phyloP scores from a whole-genome alignment of 805 yeast genomes.

The Lipomyces oligophaga region DNA sequence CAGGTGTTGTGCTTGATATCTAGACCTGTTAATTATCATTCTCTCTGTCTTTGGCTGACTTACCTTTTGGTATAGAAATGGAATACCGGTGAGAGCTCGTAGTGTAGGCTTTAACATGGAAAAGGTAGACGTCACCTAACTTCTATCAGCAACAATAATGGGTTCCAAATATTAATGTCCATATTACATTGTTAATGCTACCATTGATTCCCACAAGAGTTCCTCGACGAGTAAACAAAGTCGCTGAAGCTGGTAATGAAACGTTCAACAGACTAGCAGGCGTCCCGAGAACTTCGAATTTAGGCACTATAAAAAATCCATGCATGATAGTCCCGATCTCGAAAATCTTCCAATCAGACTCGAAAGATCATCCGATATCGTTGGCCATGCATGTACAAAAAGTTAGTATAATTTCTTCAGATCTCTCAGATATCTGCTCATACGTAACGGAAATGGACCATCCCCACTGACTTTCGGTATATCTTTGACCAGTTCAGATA shows the following conservation, averaged over 20 bases:
- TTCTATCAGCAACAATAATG: conserved; percentile 6
- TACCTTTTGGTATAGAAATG: conserved; percentile 37
- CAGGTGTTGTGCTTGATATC: conserved; percentile 35
- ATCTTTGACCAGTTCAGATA: conserved; percentile 25
- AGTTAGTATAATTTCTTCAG: too few relatives aligned
- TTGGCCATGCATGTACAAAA: too few relatives aligned
- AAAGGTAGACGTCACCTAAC: conserved; percentile 33
- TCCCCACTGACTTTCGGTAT: conserved; percentile 31
- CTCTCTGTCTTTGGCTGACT: background rate
- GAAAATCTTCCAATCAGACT: too few relatives aligned
- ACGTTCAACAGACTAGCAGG: conserved; percentile 44
- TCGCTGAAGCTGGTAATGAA: conserved; percentile 43
- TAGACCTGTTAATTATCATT: background rate
- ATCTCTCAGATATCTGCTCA: too few relatives aligned
- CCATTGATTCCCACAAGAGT: conserved; percentile 47
- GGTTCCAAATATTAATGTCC: background rate
- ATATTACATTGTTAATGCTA: conserved; percentile 32
- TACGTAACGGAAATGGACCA: conserved; percentile 31
- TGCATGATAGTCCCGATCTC: background rate
- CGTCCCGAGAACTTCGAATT: conserved; percentile 43
- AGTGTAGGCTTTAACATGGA: conserved; percentile 29
- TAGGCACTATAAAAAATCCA: conserved; percentile 34
- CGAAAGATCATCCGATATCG: too few relatives aligned
- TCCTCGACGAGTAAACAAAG: conserved; percentile 43
- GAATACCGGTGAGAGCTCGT: conserved; percentile 33